These are phyloP conservation scores for Trichoderma virens DNA, from an alignment of 495 filamentous ascomycete species.

Conservation along the genomic window DNA sequence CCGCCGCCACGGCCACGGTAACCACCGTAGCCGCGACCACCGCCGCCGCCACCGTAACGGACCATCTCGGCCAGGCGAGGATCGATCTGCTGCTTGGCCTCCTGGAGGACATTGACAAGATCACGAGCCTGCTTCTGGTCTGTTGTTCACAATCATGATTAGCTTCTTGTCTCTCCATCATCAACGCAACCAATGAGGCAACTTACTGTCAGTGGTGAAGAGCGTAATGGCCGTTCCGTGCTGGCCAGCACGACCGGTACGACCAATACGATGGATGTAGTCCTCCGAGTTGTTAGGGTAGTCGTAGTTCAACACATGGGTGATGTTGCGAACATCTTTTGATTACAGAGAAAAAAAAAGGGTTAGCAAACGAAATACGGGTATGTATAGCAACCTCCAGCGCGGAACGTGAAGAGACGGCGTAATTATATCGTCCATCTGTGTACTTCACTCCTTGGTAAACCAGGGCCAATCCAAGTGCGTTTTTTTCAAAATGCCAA, in stretches of 20 bases:
- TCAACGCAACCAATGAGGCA: neutral
- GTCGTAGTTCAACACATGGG: constrained; percentile 99
- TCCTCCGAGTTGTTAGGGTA: constrained; percentile 99
- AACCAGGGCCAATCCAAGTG: constrained; percentile 44
- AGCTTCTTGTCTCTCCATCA: constrained; percentile 14
- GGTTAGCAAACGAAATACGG: constrained; percentile 67
- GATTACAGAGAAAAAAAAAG: constrained; percentile 31
- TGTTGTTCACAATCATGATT: constrained; percentile 32
- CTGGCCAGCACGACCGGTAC: constrained; percentile 91
- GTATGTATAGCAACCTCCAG: constrained; percentile 50
- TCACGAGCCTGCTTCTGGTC: constrained; percentile 97
- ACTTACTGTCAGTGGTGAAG: constrained; percentile 98
- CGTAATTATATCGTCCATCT: constrained; percentile 64
- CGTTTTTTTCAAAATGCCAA: constrained; percentile 44
- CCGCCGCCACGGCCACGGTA: constrained; percentile 59
- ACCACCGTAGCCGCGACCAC: constrained; percentile 60
- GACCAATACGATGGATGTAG: constrained; percentile 97
- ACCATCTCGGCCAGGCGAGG: constrained; percentile 93
- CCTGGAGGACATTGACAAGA: constrained; percentile 80
- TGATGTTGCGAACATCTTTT: constrained; percentile 99
- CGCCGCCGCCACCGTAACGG: constrained; percentile 83
- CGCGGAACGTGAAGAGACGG: constrained; percentile 32
- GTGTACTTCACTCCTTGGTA: constrained; percentile 54
- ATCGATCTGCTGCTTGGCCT: constrained; percentile 98
- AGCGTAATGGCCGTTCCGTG: constrained; percentile 91